Conservation (phyloP, 306 rosid species). For the Vigna hirtella region DNA sequence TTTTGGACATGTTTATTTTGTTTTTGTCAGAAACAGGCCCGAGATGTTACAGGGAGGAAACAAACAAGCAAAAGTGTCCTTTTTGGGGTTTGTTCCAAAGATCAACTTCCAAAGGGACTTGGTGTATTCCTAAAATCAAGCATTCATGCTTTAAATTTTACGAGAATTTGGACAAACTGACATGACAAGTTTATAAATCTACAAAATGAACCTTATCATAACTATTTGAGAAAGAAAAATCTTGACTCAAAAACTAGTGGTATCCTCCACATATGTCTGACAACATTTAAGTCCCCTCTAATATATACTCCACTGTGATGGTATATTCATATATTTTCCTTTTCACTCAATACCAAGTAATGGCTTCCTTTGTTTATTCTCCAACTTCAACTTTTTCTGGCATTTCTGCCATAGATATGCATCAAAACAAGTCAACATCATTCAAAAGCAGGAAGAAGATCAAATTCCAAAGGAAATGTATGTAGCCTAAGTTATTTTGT, state of each 20-base stretch:
- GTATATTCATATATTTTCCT: neutral
- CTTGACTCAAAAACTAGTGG: neutral
- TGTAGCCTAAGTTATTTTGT: neutral
- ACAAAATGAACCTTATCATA: neutral
- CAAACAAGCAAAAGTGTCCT: conserved; percentile 4
- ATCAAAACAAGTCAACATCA: neutral
- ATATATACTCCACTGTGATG: conserved; percentile 7
- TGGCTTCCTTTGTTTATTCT: conserved; percentile 3
- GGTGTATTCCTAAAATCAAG: conserved; percentile 3
- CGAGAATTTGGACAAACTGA: neutral
- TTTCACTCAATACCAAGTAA: neutral
- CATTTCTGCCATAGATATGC: neutral
- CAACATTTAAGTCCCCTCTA: neutral
- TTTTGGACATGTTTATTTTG: neutral
- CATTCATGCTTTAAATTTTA: conserved; percentile 2
- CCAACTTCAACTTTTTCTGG: conserved; percentile 11
- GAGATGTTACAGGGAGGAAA: conserved; percentile 8
- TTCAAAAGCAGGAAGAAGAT: conserved; percentile 4
- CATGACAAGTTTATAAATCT: neutral
- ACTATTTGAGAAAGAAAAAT: neutral
- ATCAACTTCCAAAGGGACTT: conserved; percentile 12
- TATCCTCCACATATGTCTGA: conserved; percentile 3
- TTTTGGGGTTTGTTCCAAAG: neutral
- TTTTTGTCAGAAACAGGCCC: neutral
- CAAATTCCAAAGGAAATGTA: conserved; percentile 1